Evolutionary conservation across 331 rosid genomes (phyloP).

Genomic region (Arachis monticola): DNA sequence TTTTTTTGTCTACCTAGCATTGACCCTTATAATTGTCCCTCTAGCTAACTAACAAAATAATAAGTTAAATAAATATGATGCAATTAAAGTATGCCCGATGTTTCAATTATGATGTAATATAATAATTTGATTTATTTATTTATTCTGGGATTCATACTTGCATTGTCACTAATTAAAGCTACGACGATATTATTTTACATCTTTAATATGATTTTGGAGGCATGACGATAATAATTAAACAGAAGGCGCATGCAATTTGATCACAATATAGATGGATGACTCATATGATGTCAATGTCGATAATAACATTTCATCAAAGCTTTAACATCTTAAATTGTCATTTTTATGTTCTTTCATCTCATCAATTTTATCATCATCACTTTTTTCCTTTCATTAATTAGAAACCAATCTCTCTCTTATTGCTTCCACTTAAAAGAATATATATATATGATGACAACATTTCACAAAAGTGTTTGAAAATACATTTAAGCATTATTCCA

Average conservation of each 20-base stretch:
- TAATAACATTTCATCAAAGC: background rate
- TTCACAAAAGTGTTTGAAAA: constrained; percentile 45
- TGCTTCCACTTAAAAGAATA: constrained; percentile 34
- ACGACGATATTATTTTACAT: too few species aligned
- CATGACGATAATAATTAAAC: background rate
- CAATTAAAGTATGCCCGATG: too few species aligned
- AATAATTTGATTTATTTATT: too few species aligned
- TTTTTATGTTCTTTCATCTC: constrained; percentile 21
- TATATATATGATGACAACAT: constrained; percentile 30
- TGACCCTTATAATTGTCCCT: too few species aligned
- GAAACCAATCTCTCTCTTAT: constrained; percentile 8
- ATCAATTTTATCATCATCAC: background rate
- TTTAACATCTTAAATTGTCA: constrained; percentile 19
- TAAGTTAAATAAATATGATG: too few species aligned
- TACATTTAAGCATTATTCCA: constrained; percentile 18
- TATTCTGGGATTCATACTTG: too few species aligned
- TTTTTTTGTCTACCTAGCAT: too few species aligned
- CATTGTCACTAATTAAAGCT: too few species aligned
- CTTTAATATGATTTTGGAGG: too few species aligned
- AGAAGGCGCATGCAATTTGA: background rate
- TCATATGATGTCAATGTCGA: background rate
- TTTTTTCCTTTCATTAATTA: constrained; percentile 5
- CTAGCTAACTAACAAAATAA: too few species aligned
- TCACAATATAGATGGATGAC: background rate
- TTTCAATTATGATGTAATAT: too few species aligned